Conservation (phyloP, 768 basidiomycete species). For the Agaricus blazei region DNA sequence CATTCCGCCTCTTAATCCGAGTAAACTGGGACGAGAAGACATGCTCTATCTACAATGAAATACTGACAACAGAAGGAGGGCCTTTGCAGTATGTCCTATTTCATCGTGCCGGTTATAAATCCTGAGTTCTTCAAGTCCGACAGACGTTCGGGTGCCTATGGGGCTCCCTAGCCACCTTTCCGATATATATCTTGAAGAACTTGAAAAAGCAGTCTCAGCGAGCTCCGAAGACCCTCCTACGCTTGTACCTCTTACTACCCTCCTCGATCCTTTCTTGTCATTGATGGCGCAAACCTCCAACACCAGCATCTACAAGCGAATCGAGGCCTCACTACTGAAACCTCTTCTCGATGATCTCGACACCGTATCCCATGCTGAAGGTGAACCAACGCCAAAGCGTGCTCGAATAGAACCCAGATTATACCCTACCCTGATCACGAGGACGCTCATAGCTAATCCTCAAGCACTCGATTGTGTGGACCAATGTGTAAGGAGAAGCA, state of each 20-base stretch:
- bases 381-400: conserved; percentile 40
- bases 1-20: conserved; percentile 75
- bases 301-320: conserved; percentile 63
- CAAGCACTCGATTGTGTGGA: conserved; percentile 31
- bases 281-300: conserved; percentile 67
- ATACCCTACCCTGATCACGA: conserved; percentile 43
- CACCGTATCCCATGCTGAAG: conserved; percentile 24
- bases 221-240: conserved; percentile 39
- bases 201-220: conserved; percentile 58
- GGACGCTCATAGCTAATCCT: conserved; percentile 46
- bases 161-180: conserved; percentile 82
- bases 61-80: conserved; percentile 64
- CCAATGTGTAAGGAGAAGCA: conserved; percentile 30
- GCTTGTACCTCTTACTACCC: conserved; percentile 29
- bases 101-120: background rate
- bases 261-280: conserved; percentile 60
- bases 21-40: conserved; percentile 57
- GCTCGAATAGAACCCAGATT: conserved; percentile 31
- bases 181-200: conserved; percentile 87
- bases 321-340: conserved; percentile 61
- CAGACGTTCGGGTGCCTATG: conserved; percentile 67
- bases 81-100: conserved; percentile 66
- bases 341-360: conserved; percentile 61
- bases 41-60: conserved; percentile 60
- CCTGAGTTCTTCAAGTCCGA: conserved; percentile 40